Evolutionary conservation across 805 yeast species (phyloP), one percentile per base, ranked within the genome.

Genomic region (Wickerhamomyces ciferrii): DNA sequence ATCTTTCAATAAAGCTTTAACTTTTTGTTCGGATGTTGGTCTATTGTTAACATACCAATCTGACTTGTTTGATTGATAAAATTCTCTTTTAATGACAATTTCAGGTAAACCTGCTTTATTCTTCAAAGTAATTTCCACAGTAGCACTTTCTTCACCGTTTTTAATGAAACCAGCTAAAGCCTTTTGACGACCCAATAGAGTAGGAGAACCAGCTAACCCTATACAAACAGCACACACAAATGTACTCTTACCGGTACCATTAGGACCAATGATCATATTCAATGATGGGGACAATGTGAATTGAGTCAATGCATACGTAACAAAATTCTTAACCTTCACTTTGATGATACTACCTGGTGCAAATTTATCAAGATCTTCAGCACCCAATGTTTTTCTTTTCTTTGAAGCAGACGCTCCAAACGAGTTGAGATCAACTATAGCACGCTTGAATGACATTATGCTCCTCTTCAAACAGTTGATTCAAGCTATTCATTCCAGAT

Each of bases 171-270:
- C 83, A 34, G 72, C 71, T 2, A 81, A 62, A 38, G 75, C 79
- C 63, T 59, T 78, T 61, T 71, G 84, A 70, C 76, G 86, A 4
- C 94, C 95, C 48, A 91, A 76, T 39, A 81, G 68, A 36, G 79
- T 87, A 20, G 87, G 75, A 57, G 77, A 80, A 1, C 97, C 98
- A 1, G 84, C 92, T 17, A 94, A 67, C 0, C 97, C 96, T 31
- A 94, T 70, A 60, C 96, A 92, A 1, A 92, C 79, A 0, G 97
- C 98, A 49, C 97, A 87, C 4, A 94, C 91, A 56, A 94, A 79
- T 0, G 98, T 89, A 35, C 94, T 83, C 59, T 94, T 94, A 7
- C 99, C 99, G 0, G 96, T 79, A 32, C 99, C 99, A 62, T 94
- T 94, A 13, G 97, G 97, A 0, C 97, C 99, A 44, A 94, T 84